A percentile compares a stretch with the other conserved stretches of the same genome.
Conservation (phyloP, 2,329 filamentous ascomycete genomes). For the Cytospora paraplurivora region DNA sequence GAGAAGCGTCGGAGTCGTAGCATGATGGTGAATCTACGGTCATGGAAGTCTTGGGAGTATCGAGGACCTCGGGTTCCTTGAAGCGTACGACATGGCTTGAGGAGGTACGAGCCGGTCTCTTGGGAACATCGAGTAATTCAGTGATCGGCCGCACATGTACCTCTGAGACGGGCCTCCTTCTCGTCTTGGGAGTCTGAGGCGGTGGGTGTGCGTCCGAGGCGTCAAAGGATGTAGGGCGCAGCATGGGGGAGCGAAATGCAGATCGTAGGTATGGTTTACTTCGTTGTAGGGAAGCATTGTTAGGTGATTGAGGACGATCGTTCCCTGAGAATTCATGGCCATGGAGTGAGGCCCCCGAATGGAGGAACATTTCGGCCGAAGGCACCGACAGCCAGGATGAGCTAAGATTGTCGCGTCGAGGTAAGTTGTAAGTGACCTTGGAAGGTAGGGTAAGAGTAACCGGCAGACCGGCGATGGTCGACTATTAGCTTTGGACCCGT, state of each 20-base stretch:
- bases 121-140: slow-evolving; percentile 39
- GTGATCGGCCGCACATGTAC: slow-evolving; percentile 39
- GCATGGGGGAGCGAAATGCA: slow-evolving; percentile 42
- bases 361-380: slow-evolving; percentile 56
- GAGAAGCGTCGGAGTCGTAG: slow-evolving; percentile 45
- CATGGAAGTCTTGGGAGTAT: slow-evolving; percentile 34
- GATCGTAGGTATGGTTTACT: slow-evolving; percentile 48
- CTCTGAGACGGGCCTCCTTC: slow-evolving; percentile 25
- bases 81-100: slow-evolving; percentile 49
- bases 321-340: slow-evolving; percentile 58
- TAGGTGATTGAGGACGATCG: slow-evolving; percentile 36
- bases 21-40: slow-evolving; percentile 55
- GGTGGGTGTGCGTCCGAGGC: slow-evolving; percentile 13
- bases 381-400: not conserved
- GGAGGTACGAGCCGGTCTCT: slow-evolving; percentile 4
- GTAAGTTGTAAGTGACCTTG: not conserved
- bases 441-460: slow-evolving; percentile 3
- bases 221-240: slow-evolving; percentile 33
- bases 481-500: slow-evolving; percentile 5
- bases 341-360: slow-evolving; percentile 60
- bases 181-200: slow-evolving; percentile 13
- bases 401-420: not conserved
- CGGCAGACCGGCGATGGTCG: slow-evolving; percentile 5
- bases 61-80: slow-evolving; percentile 41
- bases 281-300: slow-evolving; percentile 38